These are phyloP conservation scores for Clathrus columnatus DNA, from an alignment of 768 basidiomycete species.

Conservation along the genomic window DNA sequence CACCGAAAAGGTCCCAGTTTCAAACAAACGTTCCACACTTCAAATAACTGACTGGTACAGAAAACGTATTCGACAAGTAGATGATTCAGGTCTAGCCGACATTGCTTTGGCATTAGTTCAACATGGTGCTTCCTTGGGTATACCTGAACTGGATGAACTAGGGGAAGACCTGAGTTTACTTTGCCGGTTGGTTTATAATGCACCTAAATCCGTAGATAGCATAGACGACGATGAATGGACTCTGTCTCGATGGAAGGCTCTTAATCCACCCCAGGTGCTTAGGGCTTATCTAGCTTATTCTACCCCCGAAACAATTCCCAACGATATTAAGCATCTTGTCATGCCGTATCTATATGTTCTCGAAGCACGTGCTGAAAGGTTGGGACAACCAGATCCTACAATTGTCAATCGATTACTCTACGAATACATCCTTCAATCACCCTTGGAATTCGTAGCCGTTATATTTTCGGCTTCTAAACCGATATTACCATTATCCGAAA, in stretches of 20 bases:
- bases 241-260: constrained; percentile 58
- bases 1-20: background rate
- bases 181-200: constrained; percentile 80
- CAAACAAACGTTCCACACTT: constrained; percentile 23
- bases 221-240: constrained; percentile 54
- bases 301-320: constrained; percentile 51
- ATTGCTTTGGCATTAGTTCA: constrained; percentile 72
- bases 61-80: constrained; percentile 34
- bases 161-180: constrained; percentile 91
- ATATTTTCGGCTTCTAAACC: constrained; percentile 91
- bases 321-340: constrained; percentile 67
- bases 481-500: constrained; percentile 57
- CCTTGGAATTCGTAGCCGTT: constrained; percentile 58
- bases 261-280: constrained; percentile 59
- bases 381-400: constrained; percentile 57
- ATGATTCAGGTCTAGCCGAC: constrained; percentile 67
- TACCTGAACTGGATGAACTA: constrained; percentile 70
- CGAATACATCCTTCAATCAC: constrained; percentile 61
- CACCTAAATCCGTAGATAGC: constrained; percentile 36
- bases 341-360: constrained; percentile 91
- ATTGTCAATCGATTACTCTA: constrained; percentile 60
- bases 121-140: constrained; percentile 73
- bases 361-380: constrained; percentile 79
- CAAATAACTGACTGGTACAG: constrained; percentile 72
- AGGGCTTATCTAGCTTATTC: constrained; percentile 70